Conservation (phyloP, 805 yeast species). For the Candida pseudofarinosa region DNA sequence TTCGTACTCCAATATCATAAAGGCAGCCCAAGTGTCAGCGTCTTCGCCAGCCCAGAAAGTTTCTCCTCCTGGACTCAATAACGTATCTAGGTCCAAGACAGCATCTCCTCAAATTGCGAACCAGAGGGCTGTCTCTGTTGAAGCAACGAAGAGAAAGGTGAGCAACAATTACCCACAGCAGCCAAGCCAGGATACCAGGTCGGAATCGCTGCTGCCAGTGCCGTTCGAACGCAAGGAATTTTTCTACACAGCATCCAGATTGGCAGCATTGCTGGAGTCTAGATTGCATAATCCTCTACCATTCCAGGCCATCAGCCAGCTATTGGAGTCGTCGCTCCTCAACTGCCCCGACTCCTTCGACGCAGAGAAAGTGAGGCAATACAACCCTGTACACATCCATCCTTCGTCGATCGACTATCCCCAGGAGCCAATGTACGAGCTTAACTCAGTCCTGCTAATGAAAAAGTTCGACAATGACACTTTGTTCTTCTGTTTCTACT, state of each 20-base stretch:
- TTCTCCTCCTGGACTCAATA: conserved; percentile 12
- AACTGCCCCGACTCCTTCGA: conserved; percentile 94
- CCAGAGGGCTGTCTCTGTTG: neutral
- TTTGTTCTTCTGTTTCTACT: conserved; percentile 87
- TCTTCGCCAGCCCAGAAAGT: conserved; percentile 6
- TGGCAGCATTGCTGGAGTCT: conserved; percentile 28
- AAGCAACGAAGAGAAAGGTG: conserved; percentile 6
- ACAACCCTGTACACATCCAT: conserved; percentile 76
- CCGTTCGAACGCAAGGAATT: conserved; percentile 13
- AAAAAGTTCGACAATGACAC: conserved; percentile 81
- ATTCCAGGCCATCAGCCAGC: conserved; percentile 48
- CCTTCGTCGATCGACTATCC: conserved; percentile 92
- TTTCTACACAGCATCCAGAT: conserved; percentile 19
- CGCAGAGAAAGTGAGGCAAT: conserved; percentile 76
- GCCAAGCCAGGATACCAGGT: neutral
- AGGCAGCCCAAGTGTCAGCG: conserved; percentile 17
- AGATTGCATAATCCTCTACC: conserved; percentile 52
- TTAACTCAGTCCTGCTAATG: conserved; percentile 57
- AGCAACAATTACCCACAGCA: neutral
- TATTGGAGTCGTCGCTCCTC: conserved; percentile 72
- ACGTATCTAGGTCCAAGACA: conserved; percentile 5
- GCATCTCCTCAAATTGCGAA: conserved; percentile 5
- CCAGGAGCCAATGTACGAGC: conserved; percentile 70
- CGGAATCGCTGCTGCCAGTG: conserved; percentile 16
- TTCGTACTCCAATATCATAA: conserved; percentile 22